A percentile compares a stretch with the other conserved stretches of the same genome.
These are phyloP conservation scores for Lentinula sp. DNA, from an alignment of 768 basidiomycete genomes.

Conservation along the genomic window DNA sequence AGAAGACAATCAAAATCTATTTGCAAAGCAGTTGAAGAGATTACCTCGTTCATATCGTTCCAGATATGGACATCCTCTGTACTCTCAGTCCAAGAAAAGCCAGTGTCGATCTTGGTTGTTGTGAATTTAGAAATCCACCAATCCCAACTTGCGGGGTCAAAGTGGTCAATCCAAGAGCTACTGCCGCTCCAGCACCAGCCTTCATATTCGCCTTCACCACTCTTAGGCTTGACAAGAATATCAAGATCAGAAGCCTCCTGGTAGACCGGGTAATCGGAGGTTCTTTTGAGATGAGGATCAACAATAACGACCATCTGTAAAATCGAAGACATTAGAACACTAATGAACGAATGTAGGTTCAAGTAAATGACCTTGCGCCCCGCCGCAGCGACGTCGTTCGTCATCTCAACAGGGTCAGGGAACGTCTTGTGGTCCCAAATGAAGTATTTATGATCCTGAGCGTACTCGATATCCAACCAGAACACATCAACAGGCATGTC, in stretches of 20 bases:
- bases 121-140: slow-evolving; percentile 91
- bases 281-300: slow-evolving; percentile 93
- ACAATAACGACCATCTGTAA: slow-evolving; percentile 93
- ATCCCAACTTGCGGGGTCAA: slow-evolving; percentile 83
- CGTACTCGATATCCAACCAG: slow-evolving; percentile 97
- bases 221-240: slow-evolving; percentile 75
- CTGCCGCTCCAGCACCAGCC: slow-evolving; percentile 99
- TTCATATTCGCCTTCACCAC: slow-evolving; percentile 82
- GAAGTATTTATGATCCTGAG: slow-evolving; percentile 93
- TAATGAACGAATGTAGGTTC: neutral
- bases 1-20: slow-evolving; percentile 6
- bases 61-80: slow-evolving; percentile 87
- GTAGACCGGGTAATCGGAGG: slow-evolving; percentile 74
- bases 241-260: slow-evolving; percentile 77
- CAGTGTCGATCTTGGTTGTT: slow-evolving; percentile 39
- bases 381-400: slow-evolving; percentile 76
- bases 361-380: slow-evolving; percentile 66
- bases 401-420: slow-evolving; percentile 94
- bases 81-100: slow-evolving; percentile 77
- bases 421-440: slow-evolving; percentile 92
- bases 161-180: slow-evolving; percentile 96
- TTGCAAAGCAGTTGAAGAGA: neutral
- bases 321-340: neutral
- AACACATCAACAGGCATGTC: slow-evolving; percentile 95
- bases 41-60: slow-evolving; percentile 99